Conservation (phyloP, 1,139 yeast genomes). For the Yamadazyma dendronema region DNA sequence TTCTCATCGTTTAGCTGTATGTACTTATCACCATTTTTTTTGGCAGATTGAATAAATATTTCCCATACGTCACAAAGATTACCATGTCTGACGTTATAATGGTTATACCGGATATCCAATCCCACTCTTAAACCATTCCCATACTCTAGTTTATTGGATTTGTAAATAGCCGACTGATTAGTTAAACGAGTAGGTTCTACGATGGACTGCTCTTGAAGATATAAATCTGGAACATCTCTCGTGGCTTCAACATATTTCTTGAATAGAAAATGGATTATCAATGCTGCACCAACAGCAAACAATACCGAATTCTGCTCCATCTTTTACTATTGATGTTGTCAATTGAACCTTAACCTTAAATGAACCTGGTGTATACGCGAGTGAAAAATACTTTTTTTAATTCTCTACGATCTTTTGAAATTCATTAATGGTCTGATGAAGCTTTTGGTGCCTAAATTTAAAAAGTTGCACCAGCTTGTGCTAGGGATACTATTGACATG, state of each 20-base stretch:
- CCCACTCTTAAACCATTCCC: constrained; percentile 66
- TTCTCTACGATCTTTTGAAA: too few relatives aligned
- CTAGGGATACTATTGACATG: constrained; percentile 25
- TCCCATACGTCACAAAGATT: constrained; percentile 68
- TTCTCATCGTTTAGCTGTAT: constrained; percentile 18
- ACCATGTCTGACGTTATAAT: constrained; percentile 66
- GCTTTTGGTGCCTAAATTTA: constrained; percentile 16
- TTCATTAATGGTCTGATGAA: too few relatives aligned
- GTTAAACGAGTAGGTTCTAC: constrained; percentile 54
- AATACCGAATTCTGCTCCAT: constrained; percentile 12
- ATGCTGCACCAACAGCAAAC: constrained; percentile 20
- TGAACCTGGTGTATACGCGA: not conserved
- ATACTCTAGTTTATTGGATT: constrained; percentile 62
- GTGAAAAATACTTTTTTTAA: too few relatives aligned
- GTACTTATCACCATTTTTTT: constrained; percentile 13
- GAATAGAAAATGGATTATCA: constrained; percentile 21
- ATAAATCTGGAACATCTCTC: constrained; percentile 55
- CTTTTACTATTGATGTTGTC: not conserved
- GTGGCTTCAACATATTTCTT: constrained; percentile 25
- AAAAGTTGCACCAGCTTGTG: constrained; percentile 28
- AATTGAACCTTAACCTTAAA: not conserved
- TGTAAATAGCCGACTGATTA: constrained; percentile 62
- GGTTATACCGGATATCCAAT: constrained; percentile 55
- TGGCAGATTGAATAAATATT: constrained; percentile 24
- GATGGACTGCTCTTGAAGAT: constrained; percentile 58